Base-by-base conservation (phyloP, 345 rosid species). In the Dipteronia dyeriana region DNA sequence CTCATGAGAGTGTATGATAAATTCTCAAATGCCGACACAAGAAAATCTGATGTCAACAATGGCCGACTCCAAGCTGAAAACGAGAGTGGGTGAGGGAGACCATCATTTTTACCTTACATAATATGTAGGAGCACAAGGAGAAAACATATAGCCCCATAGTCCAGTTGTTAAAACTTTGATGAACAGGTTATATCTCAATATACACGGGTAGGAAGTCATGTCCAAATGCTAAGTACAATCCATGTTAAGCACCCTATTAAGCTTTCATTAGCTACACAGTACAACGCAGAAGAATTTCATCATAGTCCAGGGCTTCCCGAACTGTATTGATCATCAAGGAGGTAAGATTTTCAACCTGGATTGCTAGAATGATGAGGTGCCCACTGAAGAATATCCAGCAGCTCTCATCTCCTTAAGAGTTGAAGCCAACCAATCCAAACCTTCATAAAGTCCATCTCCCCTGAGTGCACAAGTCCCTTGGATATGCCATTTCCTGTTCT, bases 371-470 rank as follows among this genome's bases (percentile, higher is more conserved):
- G 95, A 83, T 57, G 92, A 90, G 76, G 97, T 85, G 72, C 96
- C 93, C 54, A 85, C 88, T 0, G 96, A 95, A 68, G 97, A 89
- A 88, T 83, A 93, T 79, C 99, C 99, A 70, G 93, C 91, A 65
- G 98, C 97, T 88, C 75, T 94, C 89, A 91, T 90, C 86, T 92
- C 94, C 82, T 92, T 92, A 62, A 94, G 86, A 2, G 97, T 94
- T 69, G 88, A 68, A 25, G 97, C 81, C 78, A 97, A 84, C 98
- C 99, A 94, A 83, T 94, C 98, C 88, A 94, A 85, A 34, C 99
- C 99, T 82, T 97, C 99, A 9, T 97, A 97, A 19, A 97, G 97
- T 19, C 99, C 99, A 68, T 94, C 99, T 76, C 99, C 99, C 82
- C 83, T 85, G 53, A 97, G 90, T 9, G 99, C 98, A 66, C 98